Conservation (phyloP, 2,329 filamentous ascomycete species). For the Clarireedia homoeocarpa region DNA sequence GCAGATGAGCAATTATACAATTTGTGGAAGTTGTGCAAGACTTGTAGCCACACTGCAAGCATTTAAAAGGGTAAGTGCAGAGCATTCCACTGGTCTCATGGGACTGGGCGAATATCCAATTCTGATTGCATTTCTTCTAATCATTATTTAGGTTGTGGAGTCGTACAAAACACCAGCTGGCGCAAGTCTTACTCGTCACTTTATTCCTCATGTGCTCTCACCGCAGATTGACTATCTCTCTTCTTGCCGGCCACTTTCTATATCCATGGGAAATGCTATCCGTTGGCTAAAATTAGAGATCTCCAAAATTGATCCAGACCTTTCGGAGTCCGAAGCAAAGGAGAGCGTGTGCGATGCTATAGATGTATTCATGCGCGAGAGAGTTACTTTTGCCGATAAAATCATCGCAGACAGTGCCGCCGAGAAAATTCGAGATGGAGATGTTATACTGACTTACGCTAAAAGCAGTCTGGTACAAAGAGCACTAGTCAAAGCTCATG, state of each 20-base stretch:
- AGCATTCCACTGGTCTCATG: not conserved
- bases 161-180: constrained; percentile 85
- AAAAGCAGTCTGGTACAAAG: constrained; percentile 81
- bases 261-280: constrained; percentile 95
- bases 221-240: constrained; percentile 94
- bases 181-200: constrained; percentile 79
- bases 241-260: constrained; percentile 89
- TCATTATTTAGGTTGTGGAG: constrained; percentile 62
- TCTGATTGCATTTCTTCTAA: not conserved
- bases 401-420: constrained; percentile 74
- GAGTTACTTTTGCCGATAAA: constrained; percentile 77
- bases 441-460: constrained; percentile 80
- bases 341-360: constrained; percentile 70
- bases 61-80: constrained; percentile 66
- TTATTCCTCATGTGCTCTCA: constrained; percentile 84
- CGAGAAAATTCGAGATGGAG: constrained; percentile 67
- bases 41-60: constrained; percentile 81
- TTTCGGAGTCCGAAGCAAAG: constrained; percentile 76
- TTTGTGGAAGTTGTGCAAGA: constrained; percentile 83
- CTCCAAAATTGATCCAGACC: constrained; percentile 79
- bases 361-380: constrained; percentile 83
- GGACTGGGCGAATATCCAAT: not conserved
- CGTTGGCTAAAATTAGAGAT: constrained; percentile 90
- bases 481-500: constrained; percentile 65
- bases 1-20: constrained; percentile 72